Conservation (phyloP, 164 flowering plant genomes). For the Aristolochia californica region DNA sequence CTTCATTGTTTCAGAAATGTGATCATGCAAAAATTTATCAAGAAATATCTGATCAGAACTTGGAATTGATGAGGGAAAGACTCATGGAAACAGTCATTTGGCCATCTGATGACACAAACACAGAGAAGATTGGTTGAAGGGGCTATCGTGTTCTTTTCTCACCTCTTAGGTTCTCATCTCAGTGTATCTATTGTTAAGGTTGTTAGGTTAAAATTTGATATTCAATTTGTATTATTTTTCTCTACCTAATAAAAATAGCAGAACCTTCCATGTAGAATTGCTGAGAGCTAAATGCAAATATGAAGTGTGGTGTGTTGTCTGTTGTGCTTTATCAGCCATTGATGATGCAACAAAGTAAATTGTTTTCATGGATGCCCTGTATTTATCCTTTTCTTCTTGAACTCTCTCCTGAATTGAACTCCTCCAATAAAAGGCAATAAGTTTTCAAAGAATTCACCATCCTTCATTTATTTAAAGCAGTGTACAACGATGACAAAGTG, state of each 20-base stretch:
- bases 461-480: not conserved
- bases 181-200: too few relatives aligned
- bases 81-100: conserved; percentile 48
- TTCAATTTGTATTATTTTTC: conserved; percentile 19
- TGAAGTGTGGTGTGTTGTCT: too few relatives aligned
- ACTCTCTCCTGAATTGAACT: too few relatives aligned
- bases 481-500: not conserved
- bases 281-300: too few relatives aligned
- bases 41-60: conserved; percentile 72
- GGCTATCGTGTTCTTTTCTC: not conserved
- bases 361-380: too few relatives aligned
- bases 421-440: not conserved
- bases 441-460: not conserved
- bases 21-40: conserved; percentile 29
- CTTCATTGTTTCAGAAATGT: conserved; percentile 16
- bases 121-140: conserved; percentile 54
- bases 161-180: not conserved
- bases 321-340: too few relatives aligned
- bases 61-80: conserved; percentile 94
- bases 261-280: too few relatives aligned
- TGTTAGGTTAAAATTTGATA: not conserved
- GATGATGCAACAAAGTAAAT: too few relatives aligned
- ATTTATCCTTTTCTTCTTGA: too few relatives aligned
- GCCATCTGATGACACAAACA: conserved; percentile 33
- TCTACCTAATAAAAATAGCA: conserved; percentile 15